Evolutionary conservation across 2,329 filamentous ascomycete genomes (phyloP), one percentile per base, ranked within the genome.

Genomic region (Venturiaceae sp.): DNA sequence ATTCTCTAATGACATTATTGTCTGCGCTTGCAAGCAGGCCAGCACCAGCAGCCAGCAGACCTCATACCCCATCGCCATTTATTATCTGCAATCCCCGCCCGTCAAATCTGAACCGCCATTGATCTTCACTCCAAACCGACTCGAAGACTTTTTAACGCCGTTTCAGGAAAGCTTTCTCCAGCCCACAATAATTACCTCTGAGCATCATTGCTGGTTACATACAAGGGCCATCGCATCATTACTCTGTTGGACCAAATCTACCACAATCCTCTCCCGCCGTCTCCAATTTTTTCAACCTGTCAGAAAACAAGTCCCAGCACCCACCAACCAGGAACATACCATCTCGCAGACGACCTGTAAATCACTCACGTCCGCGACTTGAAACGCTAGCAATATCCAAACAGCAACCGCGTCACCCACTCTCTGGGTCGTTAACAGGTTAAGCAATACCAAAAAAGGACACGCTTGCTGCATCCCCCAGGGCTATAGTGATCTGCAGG

Each of bases 351-450:
- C 28, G 16, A 30, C n/a, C 37, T 34, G 26, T 58, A 33, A 41
- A 26, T 26, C 32, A 28, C 26, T n/a, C 21, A 30, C 44, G 46
- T 34, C 32, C 19, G 47, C 57, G 34, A 37, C 47, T 41, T 50
- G 57, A 54, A 54, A 58, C 57, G 57, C 57, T 54, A 44, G 47
- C 44, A 50, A 50, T 28, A 50, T 50, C 26, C 26, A 30, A 34
- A 52, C n/a, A 32, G 16, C 55, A 52, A 34, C 55, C 55, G n/a
- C 39, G 41, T 58, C 55, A 52, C 55, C 32, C 30, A 7, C 11
- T 21, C 55, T 37, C 11, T 44, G 21, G 41, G 2, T 47, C 39
- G 11, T 53, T 37, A 14, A 30, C 13, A 28, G 23, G 23, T 30
- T n/a, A 50, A 58, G 3, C 28, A 41, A 50, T 34, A 19, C 44